Conservation (phyloP, 345 rosid genomes). For the Populus davidiana region DNA sequence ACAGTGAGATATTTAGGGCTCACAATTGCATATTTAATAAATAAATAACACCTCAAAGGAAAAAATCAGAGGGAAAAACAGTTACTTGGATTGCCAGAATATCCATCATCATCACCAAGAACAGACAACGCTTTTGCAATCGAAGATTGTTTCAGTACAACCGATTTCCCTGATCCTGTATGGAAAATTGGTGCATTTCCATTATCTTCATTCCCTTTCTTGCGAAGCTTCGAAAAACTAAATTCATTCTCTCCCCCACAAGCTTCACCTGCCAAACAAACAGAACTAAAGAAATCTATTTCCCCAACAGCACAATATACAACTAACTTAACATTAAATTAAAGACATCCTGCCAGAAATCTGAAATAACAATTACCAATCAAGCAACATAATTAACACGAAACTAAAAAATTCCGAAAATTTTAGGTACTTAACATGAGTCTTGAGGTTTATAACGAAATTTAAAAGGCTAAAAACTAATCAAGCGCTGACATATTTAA, state of each 20-base stretch:
- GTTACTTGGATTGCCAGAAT: too few relatives aligned
- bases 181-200: slow-evolving; percentile 50
- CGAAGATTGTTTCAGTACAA: slow-evolving; percentile 57
- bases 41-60: too few relatives aligned
- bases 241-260: slow-evolving; percentile 19
- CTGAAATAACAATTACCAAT: background rate
- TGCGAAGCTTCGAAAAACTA: slow-evolving; percentile 42
- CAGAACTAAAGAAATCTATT: background rate
- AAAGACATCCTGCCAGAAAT: background rate
- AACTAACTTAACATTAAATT: background rate
- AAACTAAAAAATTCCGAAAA: background rate
- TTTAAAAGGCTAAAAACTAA: too few relatives aligned
- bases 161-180: slow-evolving; percentile 62
- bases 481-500: too few relatives aligned
- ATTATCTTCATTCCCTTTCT: slow-evolving; percentile 14
- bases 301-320: background rate
- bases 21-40: too few relatives aligned
- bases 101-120: slow-evolving; percentile 33
- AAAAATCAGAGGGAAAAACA: too few relatives aligned
- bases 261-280: slow-evolving; percentile 33
- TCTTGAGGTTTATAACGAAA: too few relatives aligned
- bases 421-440: too few relatives aligned
- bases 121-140: slow-evolving; percentile 57
- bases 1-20: too few relatives aligned
- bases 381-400: background rate